Base-by-base conservation (phyloP, 176 grass and related monocot genomes). In the Phragmites australis region DNA sequence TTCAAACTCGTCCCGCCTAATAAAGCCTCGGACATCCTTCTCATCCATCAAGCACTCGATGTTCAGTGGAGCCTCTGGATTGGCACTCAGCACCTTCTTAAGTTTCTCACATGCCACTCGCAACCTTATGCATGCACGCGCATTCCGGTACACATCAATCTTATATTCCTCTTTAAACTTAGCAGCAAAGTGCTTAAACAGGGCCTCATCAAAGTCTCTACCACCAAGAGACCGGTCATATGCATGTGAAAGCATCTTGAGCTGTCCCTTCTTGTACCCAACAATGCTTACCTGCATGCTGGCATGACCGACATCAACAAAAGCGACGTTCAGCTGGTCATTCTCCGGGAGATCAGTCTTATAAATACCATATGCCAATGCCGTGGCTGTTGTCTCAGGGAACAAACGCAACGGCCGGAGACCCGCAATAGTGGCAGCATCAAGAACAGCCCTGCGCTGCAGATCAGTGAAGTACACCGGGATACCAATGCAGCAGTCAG, bases 31-130 rank as follows among this genome's bases (percentile, higher is more conserved):
- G 39, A 97, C 94, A 63, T 97, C 94, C 87, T 92, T 97, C 82
- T 97, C 94, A 53, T 97, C 94, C 94, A 97, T 97, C 87, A 97
- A 88, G 60, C 94, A 97, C 56, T 97, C 94, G 19, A 97, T 92
- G 49, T 85, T 90, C 75, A 97, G 60, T 3, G 94, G 91, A 6
- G 94, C 87, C 60, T 92, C 94, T 48, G 94, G 87, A 31, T 97
- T 97, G 31, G 91, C 94, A 4, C 94, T 94, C 19, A 97, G 85
- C 63, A 94, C 1, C 77, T 97, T 94, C 84, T 97, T 97, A 56
- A 97, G 87, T 47, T 94, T 97, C 74, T 97, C 94, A 41, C 94
- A 97, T 0, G 87, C 91, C 27, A 88, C 88, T 6, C 94, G 81
- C 25, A 97, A 34, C 45, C 94, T 94, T 30, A 92, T 59, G 85